Base-by-base conservation (phyloP, 352 stramenopile species). In the Globisporangium solare region DNA sequence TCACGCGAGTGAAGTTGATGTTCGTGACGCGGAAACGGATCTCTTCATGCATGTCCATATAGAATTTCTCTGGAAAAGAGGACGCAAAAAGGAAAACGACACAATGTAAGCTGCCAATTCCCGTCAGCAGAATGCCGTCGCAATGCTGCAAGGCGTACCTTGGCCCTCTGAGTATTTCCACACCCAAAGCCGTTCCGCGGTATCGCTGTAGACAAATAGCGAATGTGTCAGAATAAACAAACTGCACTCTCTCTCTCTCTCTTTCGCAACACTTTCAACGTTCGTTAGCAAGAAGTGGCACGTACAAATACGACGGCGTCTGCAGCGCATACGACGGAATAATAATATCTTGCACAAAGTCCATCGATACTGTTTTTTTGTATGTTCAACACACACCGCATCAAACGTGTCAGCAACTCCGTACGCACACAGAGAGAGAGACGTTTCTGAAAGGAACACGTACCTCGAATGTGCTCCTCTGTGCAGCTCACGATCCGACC, bases 321-420 rank as follows among this genome's bases (percentile, higher is more conserved):
- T 94, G 84, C 55, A 94, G 75, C 42, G 84, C 84, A 63, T 94
- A 94, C 24, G 80, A 92, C 46, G 84, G 84, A 56, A 94, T 94
- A 63, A 92, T 90, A 50, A 94, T 94, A 63, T 94, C 84, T 71
- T 94, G 84, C 55, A 94, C 79, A 71, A 94, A 94, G 60, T 94
- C 84, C 79, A 94, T 94, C 13, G 82, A 90, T n/a, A 94, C 79
- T 86, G 52, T 6, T 51, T 8, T 6, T 39, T 22, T 15, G n/a
- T n/a, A n/a, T n/a, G n/a, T 27, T 27, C 24, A 27, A 27, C 27
- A 10, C 27, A 35, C 27, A 35, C 27, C 2, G 7, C 27, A 35
- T 35, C 27, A 35, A 17, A n/a, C 7, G 15, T 10, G 18, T 32
- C 10, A 3, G 10, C 10, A 35, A 35, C 27, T 35, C 27, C 27